Conservation (phyloP, 768 basidiomycete genomes). For the Tylopilus rubrobrunneus region DNA sequence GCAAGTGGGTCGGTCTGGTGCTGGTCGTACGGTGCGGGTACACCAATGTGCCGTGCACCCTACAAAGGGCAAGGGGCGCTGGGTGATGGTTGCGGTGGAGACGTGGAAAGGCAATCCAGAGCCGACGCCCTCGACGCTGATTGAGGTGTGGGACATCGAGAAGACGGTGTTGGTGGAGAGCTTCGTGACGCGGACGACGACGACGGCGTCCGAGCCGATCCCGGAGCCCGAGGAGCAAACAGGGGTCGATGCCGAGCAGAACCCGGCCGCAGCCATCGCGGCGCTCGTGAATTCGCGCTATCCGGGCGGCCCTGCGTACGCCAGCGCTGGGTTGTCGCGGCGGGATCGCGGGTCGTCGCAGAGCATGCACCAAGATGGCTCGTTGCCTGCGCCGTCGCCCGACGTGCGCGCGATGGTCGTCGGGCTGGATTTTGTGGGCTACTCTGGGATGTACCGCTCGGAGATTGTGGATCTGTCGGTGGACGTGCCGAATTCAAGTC, state of each 20-base stretch:
- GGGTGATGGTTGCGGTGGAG: conserved; percentile 84
- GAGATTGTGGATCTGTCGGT: conserved; percentile 44
- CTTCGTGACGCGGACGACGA: conserved; percentile 56
- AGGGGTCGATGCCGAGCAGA: conserved; percentile 55
- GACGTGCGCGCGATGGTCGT: conserved; percentile 69
- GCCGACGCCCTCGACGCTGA: conserved; percentile 43
- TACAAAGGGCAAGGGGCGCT: conserved; percentile 79
- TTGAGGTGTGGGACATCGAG: conserved; percentile 95
- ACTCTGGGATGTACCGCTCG: conserved; percentile 48
- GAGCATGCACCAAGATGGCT: conserved; percentile 32
- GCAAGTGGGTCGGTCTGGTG: conserved; percentile 61
- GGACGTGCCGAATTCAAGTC: conserved; percentile 38
- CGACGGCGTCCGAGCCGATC: conserved; percentile 41
- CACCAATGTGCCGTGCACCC: conserved; percentile 82
- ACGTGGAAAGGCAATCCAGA: conserved; percentile 39
- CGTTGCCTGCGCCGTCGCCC: conserved; percentile 47
- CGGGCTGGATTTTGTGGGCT: conserved; percentile 76
- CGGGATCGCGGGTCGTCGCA: conserved; percentile 32
- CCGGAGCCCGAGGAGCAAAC: conserved; percentile 51
- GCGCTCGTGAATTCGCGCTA: conserved; percentile 73
- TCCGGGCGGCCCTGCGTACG: conserved; percentile 30
- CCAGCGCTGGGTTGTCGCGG: conserved; percentile 16
- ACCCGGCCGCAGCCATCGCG: conserved; percentile 72
- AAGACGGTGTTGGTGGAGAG: conserved; percentile 74
- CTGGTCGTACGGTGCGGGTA: conserved; percentile 53